Evolutionary conservation across 352 stramenopile species (phyloP).

Genomic region (Phytophthora quininea): DNA sequence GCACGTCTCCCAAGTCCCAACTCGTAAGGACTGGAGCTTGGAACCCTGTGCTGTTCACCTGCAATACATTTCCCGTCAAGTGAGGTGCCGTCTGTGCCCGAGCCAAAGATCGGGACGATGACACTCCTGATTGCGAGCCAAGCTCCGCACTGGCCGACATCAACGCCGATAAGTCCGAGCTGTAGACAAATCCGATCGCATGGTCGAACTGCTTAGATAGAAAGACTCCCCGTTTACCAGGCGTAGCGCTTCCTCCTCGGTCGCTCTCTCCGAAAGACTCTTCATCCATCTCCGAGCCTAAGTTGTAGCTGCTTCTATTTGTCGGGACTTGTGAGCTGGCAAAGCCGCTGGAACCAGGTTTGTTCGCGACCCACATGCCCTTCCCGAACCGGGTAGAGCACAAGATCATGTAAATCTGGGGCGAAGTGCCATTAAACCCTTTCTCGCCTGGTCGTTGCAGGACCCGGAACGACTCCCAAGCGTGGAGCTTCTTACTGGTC

Average conservation of each 20-base stretch:
- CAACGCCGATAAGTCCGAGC: conserved; percentile 69
- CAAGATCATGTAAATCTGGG: conserved; percentile 69
- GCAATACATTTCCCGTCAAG: conserved; percentile 13
- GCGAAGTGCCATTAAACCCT: conserved; percentile 17
- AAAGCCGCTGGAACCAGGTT: conserved; percentile 25
- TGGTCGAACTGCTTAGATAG: conserved; percentile 78
- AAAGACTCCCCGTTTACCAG: conserved; percentile 42
- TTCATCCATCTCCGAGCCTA: conserved; percentile 20
- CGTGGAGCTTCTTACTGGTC: conserved; percentile 67
- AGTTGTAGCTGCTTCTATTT: conserved; percentile 24
- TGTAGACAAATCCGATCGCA: conserved; percentile 68
- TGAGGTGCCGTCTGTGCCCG: conserved; percentile 28
- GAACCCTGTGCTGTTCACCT: conserved; percentile 37
- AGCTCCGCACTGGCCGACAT: conserved; percentile 17
- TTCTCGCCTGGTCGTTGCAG: conserved; percentile 48
- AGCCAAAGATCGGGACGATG: conserved; percentile 16
- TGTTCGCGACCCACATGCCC: conserved; percentile 79
- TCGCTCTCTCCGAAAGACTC: conserved; percentile 22
- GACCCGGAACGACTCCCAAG: conserved; percentile 79
- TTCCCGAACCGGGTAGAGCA: conserved; percentile 82
- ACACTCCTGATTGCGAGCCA: conserved; percentile 3
- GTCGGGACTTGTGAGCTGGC: conserved; percentile 18
- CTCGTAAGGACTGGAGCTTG: conserved; percentile 48
- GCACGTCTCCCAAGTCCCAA: conserved; percentile 35
- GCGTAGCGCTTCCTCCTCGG: conserved; percentile 1